Conservation (phyloP, 768 basidiomycete species). For the Serendipita vermifera region DNA sequence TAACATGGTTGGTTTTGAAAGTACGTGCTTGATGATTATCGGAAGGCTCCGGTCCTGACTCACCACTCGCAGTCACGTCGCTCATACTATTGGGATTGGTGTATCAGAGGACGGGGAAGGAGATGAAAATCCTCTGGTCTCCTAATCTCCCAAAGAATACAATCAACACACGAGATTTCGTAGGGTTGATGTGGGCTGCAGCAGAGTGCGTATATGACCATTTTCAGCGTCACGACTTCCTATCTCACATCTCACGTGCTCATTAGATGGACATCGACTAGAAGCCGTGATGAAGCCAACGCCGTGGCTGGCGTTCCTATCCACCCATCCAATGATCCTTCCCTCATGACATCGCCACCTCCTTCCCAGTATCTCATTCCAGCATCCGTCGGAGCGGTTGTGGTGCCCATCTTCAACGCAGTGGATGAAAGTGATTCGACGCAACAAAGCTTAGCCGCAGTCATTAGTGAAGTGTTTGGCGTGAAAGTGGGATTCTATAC, state of each 20-base stretch:
- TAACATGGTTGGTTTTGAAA: not conserved
- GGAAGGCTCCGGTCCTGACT: not conserved
- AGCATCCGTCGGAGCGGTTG: no score
- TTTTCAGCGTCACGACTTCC: not conserved
- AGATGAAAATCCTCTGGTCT: not conserved
- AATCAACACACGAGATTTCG: not conserved
- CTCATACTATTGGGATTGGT: not conserved
- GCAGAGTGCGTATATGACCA: not conserved
- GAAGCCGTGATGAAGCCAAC: not conserved
- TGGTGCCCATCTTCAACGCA: not conserved
- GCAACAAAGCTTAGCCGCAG: no score
- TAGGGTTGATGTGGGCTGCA: not conserved
- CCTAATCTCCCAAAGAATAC: not conserved
- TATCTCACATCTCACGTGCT: no score
- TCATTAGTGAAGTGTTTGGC: no score
- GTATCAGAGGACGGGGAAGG: not conserved
- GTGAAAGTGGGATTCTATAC: no score
- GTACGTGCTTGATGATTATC: not conserved
- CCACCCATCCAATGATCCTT: not conserved
- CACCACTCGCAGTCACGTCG: not conserved
- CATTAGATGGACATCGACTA: not conserved
- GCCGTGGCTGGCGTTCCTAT: not conserved
- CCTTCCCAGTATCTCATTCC: not conserved
- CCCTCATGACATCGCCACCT: slow-evolving; percentile 26
- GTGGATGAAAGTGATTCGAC: not conserved